Base-by-base conservation (phyloP, 2,329 filamentous ascomycete genomes). In the Talaromyces sp. region DNA sequence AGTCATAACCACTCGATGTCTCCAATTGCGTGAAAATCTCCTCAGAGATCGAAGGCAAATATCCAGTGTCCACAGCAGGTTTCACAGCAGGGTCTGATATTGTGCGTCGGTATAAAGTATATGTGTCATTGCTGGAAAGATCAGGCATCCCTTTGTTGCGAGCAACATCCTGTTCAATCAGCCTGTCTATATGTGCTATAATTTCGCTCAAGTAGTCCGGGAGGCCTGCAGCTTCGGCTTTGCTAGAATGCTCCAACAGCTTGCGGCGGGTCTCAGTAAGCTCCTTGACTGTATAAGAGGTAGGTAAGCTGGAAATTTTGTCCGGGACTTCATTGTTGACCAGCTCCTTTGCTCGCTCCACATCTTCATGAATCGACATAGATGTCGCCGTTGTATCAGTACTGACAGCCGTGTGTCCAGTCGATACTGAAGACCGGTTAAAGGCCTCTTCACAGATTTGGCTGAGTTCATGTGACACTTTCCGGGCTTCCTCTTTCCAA, bases 391-490 rank as follows among this genome's bases (percentile, higher is more conserved):
- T 83, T 2, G 84, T 85, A 39, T 84, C 80, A 61, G 78, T 78
- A 9, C 78, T 77, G 4, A 72, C 70, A 19, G 77, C 75, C 0
- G 80, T 82, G 3, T 77, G 77, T 28, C 70, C 73, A 57, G 80
- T 85, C 2, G 84, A 80, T 25, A 83, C 74, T 0, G 82, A 88
- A 59, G 78, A 82, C 67, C 89, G 87, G 70, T 91, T 93, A 78
- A 98, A 97, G 1, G 93, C 93, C 69, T 95, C 91, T 70, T 98
- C 93, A 70, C 93, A 96, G 62, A 95, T 91, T 74, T 92, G 91
- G 56, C 92, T 91, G 64, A 97, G 87, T 68, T 92, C 92, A 68
- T 85, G 86, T 67, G 92, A 96, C 61, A 96, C 89, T 68, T 93
- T 88, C 7, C 91, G 84, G 59, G 95, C 84, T 71, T 96, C 93